Evolutionary conservation across 495 filamentous ascomycete species (phyloP).

Genomic region (Aspergillus olivimuriae): DNA sequence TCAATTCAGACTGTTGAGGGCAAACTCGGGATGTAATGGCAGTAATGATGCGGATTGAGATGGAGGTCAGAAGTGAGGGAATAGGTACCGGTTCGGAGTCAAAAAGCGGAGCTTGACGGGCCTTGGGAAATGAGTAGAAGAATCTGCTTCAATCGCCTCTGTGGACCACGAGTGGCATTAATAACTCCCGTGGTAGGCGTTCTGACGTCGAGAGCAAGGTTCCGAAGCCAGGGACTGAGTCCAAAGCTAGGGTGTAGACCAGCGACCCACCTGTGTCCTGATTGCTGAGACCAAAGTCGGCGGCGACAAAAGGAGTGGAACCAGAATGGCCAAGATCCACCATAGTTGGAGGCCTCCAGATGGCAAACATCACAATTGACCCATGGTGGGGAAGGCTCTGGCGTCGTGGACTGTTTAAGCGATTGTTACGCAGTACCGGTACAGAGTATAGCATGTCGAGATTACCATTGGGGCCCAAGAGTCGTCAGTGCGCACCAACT

Average conservation of each 20-base stretch:
- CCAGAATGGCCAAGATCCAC: not conserved
- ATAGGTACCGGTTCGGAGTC: too few relatives aligned
- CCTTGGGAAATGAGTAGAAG: too few relatives aligned
- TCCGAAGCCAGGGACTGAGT: slow-evolving; percentile 5
- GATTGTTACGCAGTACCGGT: too few relatives aligned
- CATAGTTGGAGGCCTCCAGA: not conserved
- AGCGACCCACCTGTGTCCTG: not conserved
- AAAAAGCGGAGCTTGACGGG: too few relatives aligned
- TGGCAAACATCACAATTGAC: not conserved
- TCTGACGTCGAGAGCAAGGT: slow-evolving; percentile 15
- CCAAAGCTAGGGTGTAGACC: not conserved
- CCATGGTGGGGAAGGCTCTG: not conserved
- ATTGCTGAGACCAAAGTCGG: not conserved
- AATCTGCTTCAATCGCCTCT: not conserved
- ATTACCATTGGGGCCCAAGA: too few relatives aligned
- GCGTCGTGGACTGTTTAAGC: not conserved
- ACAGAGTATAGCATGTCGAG: too few relatives aligned
- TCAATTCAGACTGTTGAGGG: too few relatives aligned
- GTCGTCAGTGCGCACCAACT: too few relatives aligned
- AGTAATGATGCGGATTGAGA: too few relatives aligned
- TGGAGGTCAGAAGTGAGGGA: too few relatives aligned
- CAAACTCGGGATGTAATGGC: too few relatives aligned
- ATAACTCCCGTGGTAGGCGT: slow-evolving; percentile 5
- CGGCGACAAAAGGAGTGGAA: too few relatives aligned
- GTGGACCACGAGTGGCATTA: slow-evolving; percentile 6